Evolutionary conservation across 2,329 filamentous ascomycete genomes (phyloP), one percentile per base, ranked within the genome.

Genomic region (Helminthosporium solani): DNA sequence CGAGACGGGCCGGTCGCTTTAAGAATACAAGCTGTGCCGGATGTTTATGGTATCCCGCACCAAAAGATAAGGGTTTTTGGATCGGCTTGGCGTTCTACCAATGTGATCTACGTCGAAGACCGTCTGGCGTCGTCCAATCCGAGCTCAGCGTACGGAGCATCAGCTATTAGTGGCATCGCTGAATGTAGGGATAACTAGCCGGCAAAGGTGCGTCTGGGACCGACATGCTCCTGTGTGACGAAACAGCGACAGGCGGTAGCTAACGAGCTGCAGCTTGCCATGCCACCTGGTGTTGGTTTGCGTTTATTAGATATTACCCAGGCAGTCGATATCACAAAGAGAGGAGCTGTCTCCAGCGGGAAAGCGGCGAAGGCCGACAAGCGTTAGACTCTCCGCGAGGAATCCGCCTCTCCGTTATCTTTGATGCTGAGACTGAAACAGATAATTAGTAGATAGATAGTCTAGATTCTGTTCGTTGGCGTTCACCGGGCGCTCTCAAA

Each of bases 41-140:
- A 12, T 6, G 57, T 60, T 49, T 57, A 45, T 41, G 47, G 53
- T 55, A 66, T 63, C 56, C 63, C 63, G 55, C 62, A 55, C 57
- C 60, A 54, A 44, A 47, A 60, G 63, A 66, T 66, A 67, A 66
- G 63, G 60, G 58, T 60, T 60, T 60, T 56, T 42, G 40, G 53
- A 49, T 52, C 20, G 27, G 33, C 42, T 55, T 50, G 50, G 57
- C 57, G 41, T 23, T 33, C 39, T 25, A 25, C 23, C 23, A 25
- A 43, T 28, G 41, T 37, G 41, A 47, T 45, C 39, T 46, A 33
- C 45, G 52, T 48, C 11, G 52, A 54, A 57, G 53, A 54, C 56
- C 53, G 56, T 58, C 47, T 44, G 49, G 31, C 28, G n/a, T 39
- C 46, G 35, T 33, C 59, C 59, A 60, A 58, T 61, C 53, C 49